Percentiles rank a stretch among this genome's conserved stretches.
These are phyloP conservation scores for Blastobotrys parvus DNA, from an alignment of 805 yeast genomes.

Conservation along the genomic window DNA sequence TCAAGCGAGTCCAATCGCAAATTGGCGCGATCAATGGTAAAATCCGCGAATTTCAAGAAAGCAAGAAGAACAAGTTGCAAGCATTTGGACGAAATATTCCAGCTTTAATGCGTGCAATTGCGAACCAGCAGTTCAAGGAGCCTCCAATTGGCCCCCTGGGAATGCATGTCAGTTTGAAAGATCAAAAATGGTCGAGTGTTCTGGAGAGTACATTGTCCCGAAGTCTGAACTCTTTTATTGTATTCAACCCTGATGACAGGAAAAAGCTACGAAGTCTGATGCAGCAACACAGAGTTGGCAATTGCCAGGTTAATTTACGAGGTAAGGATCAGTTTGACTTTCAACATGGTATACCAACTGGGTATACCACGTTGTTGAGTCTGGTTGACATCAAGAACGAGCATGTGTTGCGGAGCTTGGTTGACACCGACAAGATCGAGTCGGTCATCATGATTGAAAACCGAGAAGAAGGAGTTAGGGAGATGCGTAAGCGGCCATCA, in stretches of 20 bases:
- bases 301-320: slow-evolving; percentile 39
- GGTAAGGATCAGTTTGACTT: slow-evolving; percentile 52
- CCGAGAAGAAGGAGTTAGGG: slow-evolving; percentile 42
- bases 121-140: slow-evolving; percentile 31
- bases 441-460: slow-evolving; percentile 44
- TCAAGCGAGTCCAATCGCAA: too few species aligned
- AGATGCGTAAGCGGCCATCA: slow-evolving; percentile 29
- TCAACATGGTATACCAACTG: slow-evolving; percentile 35
- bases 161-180: slow-evolving; percentile 45
- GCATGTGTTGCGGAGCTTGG: slow-evolving; percentile 49
- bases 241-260: slow-evolving; percentile 54
- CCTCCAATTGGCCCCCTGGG: slow-evolving; percentile 83
- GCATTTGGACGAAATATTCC: too few species aligned
- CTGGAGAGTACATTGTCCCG: slow-evolving; percentile 48
- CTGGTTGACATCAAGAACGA: slow-evolving; percentile 48
- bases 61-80: background rate
- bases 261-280: slow-evolving; percentile 20
- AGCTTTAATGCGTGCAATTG: too few species aligned
- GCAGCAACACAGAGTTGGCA: slow-evolving; percentile 18
- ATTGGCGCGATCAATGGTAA: too few species aligned
- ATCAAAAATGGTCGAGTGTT: slow-evolving; percentile 48
- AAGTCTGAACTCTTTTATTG: slow-evolving; percentile 57
- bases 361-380: slow-evolving; percentile 48
- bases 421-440: slow-evolving; percentile 53
- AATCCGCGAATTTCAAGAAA: too few species aligned